phyloP scores from a whole-genome alignment of 768 basidiomycete genomes.

The Pleurotus platypus region DNA sequence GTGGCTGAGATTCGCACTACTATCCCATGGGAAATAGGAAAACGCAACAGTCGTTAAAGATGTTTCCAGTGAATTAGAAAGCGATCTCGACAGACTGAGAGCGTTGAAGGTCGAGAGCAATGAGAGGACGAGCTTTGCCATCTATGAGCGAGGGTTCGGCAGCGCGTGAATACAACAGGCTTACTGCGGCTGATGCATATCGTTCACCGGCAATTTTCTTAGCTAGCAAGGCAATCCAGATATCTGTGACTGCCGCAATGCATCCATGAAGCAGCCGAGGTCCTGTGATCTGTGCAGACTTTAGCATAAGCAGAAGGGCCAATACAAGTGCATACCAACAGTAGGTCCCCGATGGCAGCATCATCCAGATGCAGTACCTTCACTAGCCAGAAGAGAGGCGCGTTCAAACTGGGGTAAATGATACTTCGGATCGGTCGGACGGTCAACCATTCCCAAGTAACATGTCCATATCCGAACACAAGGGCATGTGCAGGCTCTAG shows the following conservation, averaged over 20 bases:
- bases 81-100: constrained; percentile 77
- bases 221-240: constrained; percentile 65
- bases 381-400: constrained; percentile 73
- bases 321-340: constrained; percentile 55
- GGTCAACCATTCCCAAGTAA: constrained; percentile 95
- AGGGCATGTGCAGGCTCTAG: constrained; percentile 87
- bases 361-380: constrained; percentile 52
- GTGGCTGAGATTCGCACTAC: constrained; percentile 28
- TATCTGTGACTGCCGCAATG: constrained; percentile 79
- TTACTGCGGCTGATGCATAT: constrained; percentile 60
- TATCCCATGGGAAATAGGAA: constrained; percentile 72
- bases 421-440: constrained; percentile 72
- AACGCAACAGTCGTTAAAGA: constrained; percentile 79
- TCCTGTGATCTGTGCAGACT: constrained; percentile 51
- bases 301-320: neutral
- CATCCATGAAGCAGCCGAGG: constrained; percentile 76
- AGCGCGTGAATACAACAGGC: constrained; percentile 22
- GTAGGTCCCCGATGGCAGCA: constrained; percentile 31
- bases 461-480: constrained; percentile 87
- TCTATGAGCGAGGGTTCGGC: neutral
- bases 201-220: constrained; percentile 50
- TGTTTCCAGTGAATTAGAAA: constrained; percentile 93
- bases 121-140: constrained; percentile 67
- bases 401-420: constrained; percentile 77
- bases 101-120: constrained; percentile 86